Percentiles rank a stretch among this genome's conserved stretches.
Conservation (phyloP, 2,329 filamentous ascomycete species). For the Fusarium tuaranense region DNA sequence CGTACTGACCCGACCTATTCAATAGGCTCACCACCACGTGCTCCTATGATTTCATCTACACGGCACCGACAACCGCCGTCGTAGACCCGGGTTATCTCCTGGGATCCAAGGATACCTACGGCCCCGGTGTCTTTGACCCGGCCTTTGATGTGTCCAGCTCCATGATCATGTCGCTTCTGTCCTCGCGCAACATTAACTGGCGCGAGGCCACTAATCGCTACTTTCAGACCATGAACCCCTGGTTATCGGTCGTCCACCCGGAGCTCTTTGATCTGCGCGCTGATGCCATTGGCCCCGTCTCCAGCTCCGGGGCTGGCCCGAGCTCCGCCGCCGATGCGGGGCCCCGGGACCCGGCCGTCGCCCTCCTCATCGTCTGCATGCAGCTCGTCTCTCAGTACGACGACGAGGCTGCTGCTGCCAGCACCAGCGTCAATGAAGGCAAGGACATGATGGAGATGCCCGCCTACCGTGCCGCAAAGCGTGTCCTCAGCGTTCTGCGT, state of each 20-base stretch:
- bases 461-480: slow-evolving; percentile 54
- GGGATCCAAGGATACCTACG: slow-evolving; percentile 40
- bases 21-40: slow-evolving; percentile 46
- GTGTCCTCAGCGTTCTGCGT: slow-evolving; percentile 52
- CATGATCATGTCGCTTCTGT: slow-evolving; percentile 55
- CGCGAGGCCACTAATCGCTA: slow-evolving; percentile 52
- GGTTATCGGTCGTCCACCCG: slow-evolving; percentile 56
- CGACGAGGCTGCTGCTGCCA: slow-evolving; percentile 50
- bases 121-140: slow-evolving; percentile 46
- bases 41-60: slow-evolving; percentile 53
- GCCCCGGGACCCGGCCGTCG: slow-evolving; percentile 46
- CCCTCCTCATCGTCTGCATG: slow-evolving; percentile 57
- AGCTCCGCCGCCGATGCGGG: slow-evolving; percentile 24
- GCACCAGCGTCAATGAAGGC: slow-evolving; percentile 43
- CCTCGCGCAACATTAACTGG: slow-evolving; percentile 51
- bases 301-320: slow-evolving; percentile 8
- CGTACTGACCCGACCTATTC: not conserved
- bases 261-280: slow-evolving; percentile 51
- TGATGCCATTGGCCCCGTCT: slow-evolving; percentile 21
- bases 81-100: slow-evolving; percentile 46
- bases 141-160: slow-evolving; percentile 50
- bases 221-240: slow-evolving; percentile 56
- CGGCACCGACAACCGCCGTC: slow-evolving; percentile 49
- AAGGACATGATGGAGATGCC: slow-evolving; percentile 55
- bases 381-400: slow-evolving; percentile 54